phyloP scores from a whole-genome alignment of 2,329 filamentous ascomycete genomes.

The Fusarium scirpi region DNA sequence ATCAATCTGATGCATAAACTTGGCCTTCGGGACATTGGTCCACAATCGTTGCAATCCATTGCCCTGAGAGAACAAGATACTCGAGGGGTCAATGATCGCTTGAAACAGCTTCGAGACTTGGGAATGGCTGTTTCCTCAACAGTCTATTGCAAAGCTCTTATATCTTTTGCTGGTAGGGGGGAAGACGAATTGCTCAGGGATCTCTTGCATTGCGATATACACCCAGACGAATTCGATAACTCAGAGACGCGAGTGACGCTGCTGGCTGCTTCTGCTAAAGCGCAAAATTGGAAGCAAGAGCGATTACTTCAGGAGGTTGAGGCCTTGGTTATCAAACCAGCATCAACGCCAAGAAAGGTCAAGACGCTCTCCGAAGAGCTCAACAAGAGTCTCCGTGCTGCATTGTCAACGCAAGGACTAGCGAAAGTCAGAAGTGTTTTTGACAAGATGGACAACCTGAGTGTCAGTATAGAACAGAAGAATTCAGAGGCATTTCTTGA shows the following conservation, averaged over 20 bases:
- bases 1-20: conserved; percentile 77
- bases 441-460: conserved; percentile 51
- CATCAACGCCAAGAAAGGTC: conserved; percentile 25
- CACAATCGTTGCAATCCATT: conserved; percentile 81
- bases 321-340: conserved; percentile 17
- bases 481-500: conserved; percentile 47
- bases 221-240: conserved; percentile 68
- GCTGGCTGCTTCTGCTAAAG: conserved; percentile 48
- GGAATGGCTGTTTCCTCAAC: conserved; percentile 73
- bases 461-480: conserved; percentile 46
- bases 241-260: conserved; percentile 55
- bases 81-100: conserved; percentile 66
- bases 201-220: conserved; percentile 63
- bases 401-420: conserved; percentile 23
- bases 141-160: conserved; percentile 74
- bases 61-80: conserved; percentile 72
- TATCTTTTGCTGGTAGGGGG: conserved; percentile 69
- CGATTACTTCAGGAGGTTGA: conserved; percentile 60
- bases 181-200: conserved; percentile 63
- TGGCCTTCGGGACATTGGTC: conserved; percentile 78
- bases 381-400: conserved; percentile 34
- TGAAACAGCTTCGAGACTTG: conserved; percentile 70
- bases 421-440: conserved; percentile 46
- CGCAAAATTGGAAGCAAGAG: conserved; percentile 55
- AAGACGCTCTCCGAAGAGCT: conserved; percentile 42